A percentile compares a stretch with the other conserved stretches of the same genome.
Evolutionary conservation across 2,329 filamentous ascomycete genomes (phyloP).

Genomic region (Ophiostoma sp.): DNA sequence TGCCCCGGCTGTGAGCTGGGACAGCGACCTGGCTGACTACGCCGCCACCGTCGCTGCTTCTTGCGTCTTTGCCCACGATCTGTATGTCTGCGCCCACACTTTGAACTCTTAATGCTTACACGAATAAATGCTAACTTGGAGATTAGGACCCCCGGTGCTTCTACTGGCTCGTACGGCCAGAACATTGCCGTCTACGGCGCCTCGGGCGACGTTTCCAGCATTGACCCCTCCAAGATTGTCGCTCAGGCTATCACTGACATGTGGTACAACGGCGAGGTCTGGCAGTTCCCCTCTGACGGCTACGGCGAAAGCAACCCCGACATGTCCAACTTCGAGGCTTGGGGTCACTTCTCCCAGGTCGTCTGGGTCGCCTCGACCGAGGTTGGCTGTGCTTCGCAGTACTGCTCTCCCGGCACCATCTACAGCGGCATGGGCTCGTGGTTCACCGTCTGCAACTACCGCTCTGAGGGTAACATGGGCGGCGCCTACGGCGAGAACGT

Average conservation of each 20-base stretch:
- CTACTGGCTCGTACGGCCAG: constrained; percentile 73
- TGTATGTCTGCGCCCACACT: constrained; percentile 52
- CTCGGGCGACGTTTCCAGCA: constrained; percentile 43
- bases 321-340: constrained; percentile 62
- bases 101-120: no score
- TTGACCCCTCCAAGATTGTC: constrained; percentile 57
- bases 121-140: neutral
- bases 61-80: constrained; percentile 75
- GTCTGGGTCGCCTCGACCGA: constrained; percentile 65
- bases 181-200: constrained; percentile 74
- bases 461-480: constrained; percentile 57
- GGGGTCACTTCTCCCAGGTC: constrained; percentile 76
- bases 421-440: constrained; percentile 54
- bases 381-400: constrained; percentile 63
- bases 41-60: constrained; percentile 63
- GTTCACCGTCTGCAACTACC: constrained; percentile 90
- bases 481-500: constrained; percentile 55
- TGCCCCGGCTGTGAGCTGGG: constrained; percentile 65
- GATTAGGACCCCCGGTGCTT: constrained; percentile 52
- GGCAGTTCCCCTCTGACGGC: constrained; percentile 51
- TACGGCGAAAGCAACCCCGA: constrained; percentile 63
- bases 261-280: constrained; percentile 86
- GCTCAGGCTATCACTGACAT: constrained; percentile 71
- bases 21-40: constrained; percentile 60
- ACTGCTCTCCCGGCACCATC: constrained; percentile 55